Evolutionary conservation across 2,329 filamentous ascomycete species (phyloP), one percentile per base, ranked within the genome.

Genomic region (Microdochium bolleyi): DNA sequence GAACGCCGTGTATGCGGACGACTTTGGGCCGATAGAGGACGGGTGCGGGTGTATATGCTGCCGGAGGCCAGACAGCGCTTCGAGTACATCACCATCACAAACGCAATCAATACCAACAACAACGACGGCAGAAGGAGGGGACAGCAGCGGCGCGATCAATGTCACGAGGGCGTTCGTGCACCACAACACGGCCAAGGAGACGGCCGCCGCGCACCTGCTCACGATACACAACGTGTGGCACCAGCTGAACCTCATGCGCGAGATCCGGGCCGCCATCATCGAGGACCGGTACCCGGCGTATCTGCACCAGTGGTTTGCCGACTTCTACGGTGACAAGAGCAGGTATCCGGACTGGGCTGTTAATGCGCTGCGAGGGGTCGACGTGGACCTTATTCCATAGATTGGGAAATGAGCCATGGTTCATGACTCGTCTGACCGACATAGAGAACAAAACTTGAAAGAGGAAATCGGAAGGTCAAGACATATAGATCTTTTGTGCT

Each of bases 181-280:
- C 66, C 94, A 99, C 71, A 84, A 96, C 58, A 85, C 89, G 0
- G 87, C 87, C 25, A 99, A 99, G 72, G 94, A 99, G 75, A 99
- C 94, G 0, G 92, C 89, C 1, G 90, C 92, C 8, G 94, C 95
- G 16, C 78, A 83, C 65, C 74, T 89, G 24, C 73, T 99, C 52
- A 96, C 90, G 1, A 90, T 97, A 64, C 94, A 99, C 69, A 99
- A 99, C 65, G 89, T 99, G 24, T 90, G 91, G 73, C 96, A 96
- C 64, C 83, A 96, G 66, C 76, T 99, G 52, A 80, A 87, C 55
- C 73, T 99, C 61, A 96, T 97, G 91, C 75, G 78, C 21, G 74
- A 80, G 55, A 80, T 84, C 13, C 80, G 92, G 55, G 76, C 88
- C 56, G 84, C 94, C 16, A 90, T 97, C 56, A 72, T 96, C 8